Evolutionary conservation across 169 alveolate genomes (phyloP), one percentile per base, ranked within the genome.

Genomic region (Eimeria acervulina): DNA sequence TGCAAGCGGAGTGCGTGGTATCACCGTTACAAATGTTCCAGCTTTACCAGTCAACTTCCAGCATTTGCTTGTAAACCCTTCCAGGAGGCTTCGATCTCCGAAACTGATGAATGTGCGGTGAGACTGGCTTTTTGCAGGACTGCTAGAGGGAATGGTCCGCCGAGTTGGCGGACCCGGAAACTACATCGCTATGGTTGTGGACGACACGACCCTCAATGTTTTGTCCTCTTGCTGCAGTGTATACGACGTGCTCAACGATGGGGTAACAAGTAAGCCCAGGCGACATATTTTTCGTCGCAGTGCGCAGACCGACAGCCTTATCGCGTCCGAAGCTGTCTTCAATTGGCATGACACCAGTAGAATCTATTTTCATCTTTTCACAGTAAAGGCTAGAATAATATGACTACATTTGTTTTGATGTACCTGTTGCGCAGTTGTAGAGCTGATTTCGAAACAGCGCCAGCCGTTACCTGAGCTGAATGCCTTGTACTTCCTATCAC

Each of bases 401-500:
- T 72, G 51, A 42, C n/a, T 40, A 23, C 1, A 1, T n/a, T 42
- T 4, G 28, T 78, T 28, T 5, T 31, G 74, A 10, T 40, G 0
- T 83, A 3, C 8, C 21, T 87, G 81, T 15, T 51, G 15, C 47
- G 76, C 93, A 95, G 96, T 90, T 52, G 92, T 95, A 33, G 97
- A 95, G 78, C 80, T 66, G 2, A 80, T 95, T 28, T 55, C 76
- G 66, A 90, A 95, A 33, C 68, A 61, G 90, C 90, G 97, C 19
- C 97, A 95, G 96, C 97, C 97, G 33, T 91, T 95, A 51, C 97
- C 95, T 13, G 96, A 95, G 84, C 76, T 95, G 51, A 66, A 93
- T 55, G 97, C 96, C 15, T 78, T 95, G 83, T 95, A 95, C 66
- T 95, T 95, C 47, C 83, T 95, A 26, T 91, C 97, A 12, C 96